Base-by-base conservation (phyloP, 1,139 yeast genomes). In the Candida glucosophila region DNA sequence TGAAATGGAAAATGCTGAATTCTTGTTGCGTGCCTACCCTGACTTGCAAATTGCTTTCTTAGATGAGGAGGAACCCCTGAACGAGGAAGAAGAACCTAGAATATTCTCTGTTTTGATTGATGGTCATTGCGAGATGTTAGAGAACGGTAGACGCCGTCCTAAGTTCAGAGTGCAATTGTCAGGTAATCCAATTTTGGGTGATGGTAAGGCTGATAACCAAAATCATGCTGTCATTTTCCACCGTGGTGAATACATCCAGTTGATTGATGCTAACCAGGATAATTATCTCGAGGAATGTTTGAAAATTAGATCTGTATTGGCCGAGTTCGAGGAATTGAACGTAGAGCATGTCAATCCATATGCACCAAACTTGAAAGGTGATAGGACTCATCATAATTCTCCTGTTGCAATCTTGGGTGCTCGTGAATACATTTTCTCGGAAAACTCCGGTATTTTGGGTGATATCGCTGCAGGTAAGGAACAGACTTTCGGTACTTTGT, bases 401-500 rank as follows among this genome's bases (percentile, higher is more conserved):
- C 98, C 98, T 17, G 98, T 90, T 46, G 98, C 98, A 31, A 88
- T 90, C 54, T 85, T 90, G 46, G 98, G 98, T 77, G 97, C 98
- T 30, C 81, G 98, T 69, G 98, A 90, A 65, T 90, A 90, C 63
- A 90, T 90, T 64, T 90, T 90, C 81, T 85, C 96, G 36, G 98
- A 90, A 62, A 90, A 88, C 67, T 81, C 95, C 41, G 98, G 98
- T 80, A 83, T 90, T 48, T 73, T 90, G 44, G 98, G 98, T 78
- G 98, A 90, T 62, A 93, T 90, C 57, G 98, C 98, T 46, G 98
- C 98, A 41, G 98, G 97, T 75, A 90, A 90, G 67, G 98, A 90
- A 73, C 98, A 90, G 62, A 90, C 98, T 43, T 90, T 90, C 54
- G 98, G 98, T 77, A 90, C 98, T 8, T 67, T 90, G 55, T 90